Conservation (phyloP, 2,329 filamentous ascomycete species). For the Diaporthe caulivora region DNA sequence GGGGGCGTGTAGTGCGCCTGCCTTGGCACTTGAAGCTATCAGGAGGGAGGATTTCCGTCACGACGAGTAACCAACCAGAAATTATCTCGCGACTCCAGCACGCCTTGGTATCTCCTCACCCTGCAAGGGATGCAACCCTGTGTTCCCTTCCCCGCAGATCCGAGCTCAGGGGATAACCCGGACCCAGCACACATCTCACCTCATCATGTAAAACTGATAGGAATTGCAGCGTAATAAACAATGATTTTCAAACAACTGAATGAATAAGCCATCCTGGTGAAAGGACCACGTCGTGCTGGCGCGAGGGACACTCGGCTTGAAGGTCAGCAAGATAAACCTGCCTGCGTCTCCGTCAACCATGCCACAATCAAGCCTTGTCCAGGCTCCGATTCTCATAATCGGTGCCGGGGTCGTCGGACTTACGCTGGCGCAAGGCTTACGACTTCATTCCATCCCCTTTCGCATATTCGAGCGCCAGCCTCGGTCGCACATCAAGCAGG, state of each 20-base stretch:
- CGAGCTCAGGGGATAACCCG: too few relatives aligned
- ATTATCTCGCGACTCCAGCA: background rate
- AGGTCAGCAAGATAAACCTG: too few relatives aligned
- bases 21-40: background rate
- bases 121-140: background rate
- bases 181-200: too few relatives aligned
- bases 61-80: background rate
- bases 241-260: too few relatives aligned
- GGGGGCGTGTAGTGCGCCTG: background rate
- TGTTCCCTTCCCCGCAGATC: background rate
- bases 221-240: too few relatives aligned
- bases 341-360: constrained; percentile 18
- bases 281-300: too few relatives aligned
- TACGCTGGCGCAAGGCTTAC: constrained; percentile 50
- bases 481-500: constrained; percentile 42
- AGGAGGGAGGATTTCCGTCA: background rate
- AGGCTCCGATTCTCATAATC: constrained; percentile 51
- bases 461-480: constrained; percentile 47
- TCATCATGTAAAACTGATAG: too few relatives aligned
- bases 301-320: too few relatives aligned
- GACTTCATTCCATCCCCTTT: constrained; percentile 46
- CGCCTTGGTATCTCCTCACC: background rate
- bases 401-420: constrained; percentile 60
- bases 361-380: background rate
- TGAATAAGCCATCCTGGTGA: too few relatives aligned